These are phyloP conservation scores for Lodderomyces oxycetoniae DNA, from an alignment of 1,139 yeast species.

Conservation along the genomic window DNA sequence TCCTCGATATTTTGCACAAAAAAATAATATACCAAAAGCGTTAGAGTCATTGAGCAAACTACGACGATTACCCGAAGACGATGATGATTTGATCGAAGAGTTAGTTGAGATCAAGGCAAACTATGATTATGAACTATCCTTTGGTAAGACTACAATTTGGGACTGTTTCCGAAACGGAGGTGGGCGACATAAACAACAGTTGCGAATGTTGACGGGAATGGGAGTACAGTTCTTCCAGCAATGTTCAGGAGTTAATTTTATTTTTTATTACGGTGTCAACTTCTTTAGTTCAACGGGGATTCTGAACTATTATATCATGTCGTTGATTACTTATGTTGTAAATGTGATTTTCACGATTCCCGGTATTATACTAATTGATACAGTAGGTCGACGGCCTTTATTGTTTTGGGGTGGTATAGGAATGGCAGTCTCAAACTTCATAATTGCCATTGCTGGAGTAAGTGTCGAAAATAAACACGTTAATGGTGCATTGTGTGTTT, in stretches of 20 bases:
- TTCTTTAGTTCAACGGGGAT: constrained; percentile 64
- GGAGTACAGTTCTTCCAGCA: constrained; percentile 69
- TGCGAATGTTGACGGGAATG: constrained; percentile 65
- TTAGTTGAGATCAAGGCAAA: constrained; percentile 74
- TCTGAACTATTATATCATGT: constrained; percentile 55
- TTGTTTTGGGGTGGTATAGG: constrained; percentile 59
- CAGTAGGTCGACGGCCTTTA: constrained; percentile 60
- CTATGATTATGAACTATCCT: constrained; percentile 67
- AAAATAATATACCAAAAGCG: constrained; percentile 58
- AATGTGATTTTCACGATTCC: constrained; percentile 68
- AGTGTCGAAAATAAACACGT: constrained; percentile 39
- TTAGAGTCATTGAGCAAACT: constrained; percentile 39
- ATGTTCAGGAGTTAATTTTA: constrained; percentile 73
- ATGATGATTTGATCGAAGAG: constrained; percentile 66
- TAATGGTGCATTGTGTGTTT: constrained; percentile 38
- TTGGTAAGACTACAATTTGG: constrained; percentile 48
- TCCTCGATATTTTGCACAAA: constrained; percentile 66
- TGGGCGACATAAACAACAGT: constrained; percentile 59
- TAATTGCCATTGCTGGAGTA: constrained; percentile 65
- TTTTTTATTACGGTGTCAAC: constrained; percentile 74
- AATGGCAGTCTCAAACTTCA: constrained; percentile 58
- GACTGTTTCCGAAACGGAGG: constrained; percentile 68
- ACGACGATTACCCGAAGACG: constrained; percentile 44
- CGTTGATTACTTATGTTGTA: constrained; percentile 67
- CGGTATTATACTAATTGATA: constrained; percentile 64